Percentiles rank a stretch among this genome's conserved stretches.
Evolutionary conservation across 371 early-diverging fungal genomes (phyloP).

Genomic region (Rhizomucor pusillus): DNA sequence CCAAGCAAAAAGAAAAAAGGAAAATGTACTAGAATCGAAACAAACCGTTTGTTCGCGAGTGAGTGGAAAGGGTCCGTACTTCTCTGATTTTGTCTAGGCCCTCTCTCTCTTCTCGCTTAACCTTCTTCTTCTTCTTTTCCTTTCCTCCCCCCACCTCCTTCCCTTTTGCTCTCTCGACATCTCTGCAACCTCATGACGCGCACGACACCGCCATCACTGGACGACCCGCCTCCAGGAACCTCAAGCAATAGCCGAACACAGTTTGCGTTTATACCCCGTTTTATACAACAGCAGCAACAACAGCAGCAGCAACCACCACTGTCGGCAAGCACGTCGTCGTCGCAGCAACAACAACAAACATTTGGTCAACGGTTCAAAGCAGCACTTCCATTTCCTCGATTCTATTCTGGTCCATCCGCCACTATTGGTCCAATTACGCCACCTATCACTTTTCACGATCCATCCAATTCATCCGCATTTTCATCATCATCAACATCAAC

Average conservation of each 20-base stretch:
- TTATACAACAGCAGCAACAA: not conserved
- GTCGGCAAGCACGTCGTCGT: not conserved
- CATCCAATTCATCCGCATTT: not conserved
- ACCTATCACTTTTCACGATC: constrained; percentile 3
- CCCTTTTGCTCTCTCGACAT: not conserved
- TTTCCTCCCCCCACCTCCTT: not conserved
- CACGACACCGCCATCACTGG: not conserved
- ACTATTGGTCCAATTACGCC: constrained; percentile 6
- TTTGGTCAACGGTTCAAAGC: not conserved
- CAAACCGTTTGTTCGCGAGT: too few species aligned
- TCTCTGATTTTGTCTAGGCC: not conserved
- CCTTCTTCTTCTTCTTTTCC: not conserved
- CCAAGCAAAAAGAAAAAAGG: too few species aligned
- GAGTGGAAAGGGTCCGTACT: not conserved
- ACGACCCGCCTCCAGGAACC: not conserved
- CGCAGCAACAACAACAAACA: not conserved
- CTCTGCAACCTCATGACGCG: not conserved
- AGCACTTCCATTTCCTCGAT: constrained; percentile 1
- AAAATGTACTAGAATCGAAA: too few species aligned
- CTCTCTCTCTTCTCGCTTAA: not conserved
- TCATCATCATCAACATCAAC: not conserved
- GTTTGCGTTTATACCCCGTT: not conserved
- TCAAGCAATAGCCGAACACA: not conserved
- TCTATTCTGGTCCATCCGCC: constrained; percentile 5
- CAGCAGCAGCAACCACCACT: not conserved